Conservation (phyloP, 2,329 filamentous ascomycete species). For the Aspergillus cejpii region DNA sequence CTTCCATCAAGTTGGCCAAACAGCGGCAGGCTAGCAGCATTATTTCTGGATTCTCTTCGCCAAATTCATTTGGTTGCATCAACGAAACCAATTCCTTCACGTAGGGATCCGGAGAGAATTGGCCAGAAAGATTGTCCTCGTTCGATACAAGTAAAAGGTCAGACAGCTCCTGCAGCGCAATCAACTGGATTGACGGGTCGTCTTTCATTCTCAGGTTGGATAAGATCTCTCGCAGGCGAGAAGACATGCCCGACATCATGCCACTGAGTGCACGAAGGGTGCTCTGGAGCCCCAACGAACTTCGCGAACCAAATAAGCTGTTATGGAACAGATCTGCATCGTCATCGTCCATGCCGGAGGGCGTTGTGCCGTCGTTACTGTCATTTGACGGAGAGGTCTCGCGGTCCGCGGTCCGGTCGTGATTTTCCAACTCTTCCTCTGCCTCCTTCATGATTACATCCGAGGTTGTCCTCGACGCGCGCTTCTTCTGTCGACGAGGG, state of each 20-base stretch:
- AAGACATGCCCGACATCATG: conserved; percentile 81
- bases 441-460: conserved; percentile 67
- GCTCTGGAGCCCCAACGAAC: conserved; percentile 62
- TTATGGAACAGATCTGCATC: conserved; percentile 57
- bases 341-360: conserved; percentile 49
- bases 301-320: conserved; percentile 59
- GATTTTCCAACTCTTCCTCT: conserved; percentile 47
- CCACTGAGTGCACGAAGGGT: conserved; percentile 82
- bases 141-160: conserved; percentile 91
- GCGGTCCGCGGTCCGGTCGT: conserved; percentile 43
- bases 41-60: conserved; percentile 88
- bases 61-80: conserved; percentile 85
- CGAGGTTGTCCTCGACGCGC: conserved; percentile 49
- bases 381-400: conserved; percentile 56
- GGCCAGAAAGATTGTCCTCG: conserved; percentile 90
- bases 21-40: conserved; percentile 96
- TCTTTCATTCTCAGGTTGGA: conserved; percentile 73
- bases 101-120: conserved; percentile 89
- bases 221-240: conserved; percentile 70
- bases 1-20: conserved; percentile 96
- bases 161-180: conserved; percentile 86
- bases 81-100: conserved; percentile 87
- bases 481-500: conserved; percentile 49
- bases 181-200: conserved; percentile 78
- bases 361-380: conserved; percentile 57